Base-by-base conservation (phyloP, 1,284 basidiomycete species). In the Cryptococcus jaspeensis region DNA sequence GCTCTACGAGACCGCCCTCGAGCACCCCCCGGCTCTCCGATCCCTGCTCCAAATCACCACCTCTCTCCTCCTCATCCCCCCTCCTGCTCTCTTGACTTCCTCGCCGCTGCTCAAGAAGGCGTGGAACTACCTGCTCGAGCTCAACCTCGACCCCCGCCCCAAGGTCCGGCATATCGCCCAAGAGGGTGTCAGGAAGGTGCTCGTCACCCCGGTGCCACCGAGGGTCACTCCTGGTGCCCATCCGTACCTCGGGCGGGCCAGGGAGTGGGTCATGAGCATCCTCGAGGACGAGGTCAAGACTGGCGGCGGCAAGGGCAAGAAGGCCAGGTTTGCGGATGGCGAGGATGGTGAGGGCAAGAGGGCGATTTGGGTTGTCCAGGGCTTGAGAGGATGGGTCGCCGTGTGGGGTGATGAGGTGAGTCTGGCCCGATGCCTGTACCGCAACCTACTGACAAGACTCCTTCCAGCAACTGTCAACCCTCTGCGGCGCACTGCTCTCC, bases 121-220 rank as follows among this genome's bases (percentile, higher is more conserved):
- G 79, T 75, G 78, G 71, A 83, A 89, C 65, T 84, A 89, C 46
- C 87, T 95, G 47, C 80, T 99, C 47, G 86, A 89, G 58, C 80
- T 98, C 50, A 88, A 86, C 65, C 81, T 92, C 50, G 95, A 99
- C 79, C 83, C 87, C 1, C 81, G 95, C 45, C 95, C 96, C 38
- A 98, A 99, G 80, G 92, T 99, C 47, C 85, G 96, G 56, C 93
- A 87, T 77, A 85, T 87, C 62, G 93, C 95, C 9, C 88, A 89
- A 55, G 92, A 97, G 66, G 84, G 90, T 22, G 83, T 99, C 41
- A 83, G 83, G 61, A 87, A 90, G 63, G 81, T 93, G 4, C 81
- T 94, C 28, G 80, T 82, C 5, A 82, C 82, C 13, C 90, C 92
- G 15, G 88, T 91, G 1, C 80, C 85, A 5, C 92, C 92, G 0